Conservation (phyloP, 2,329 filamentous ascomycete genomes). For the Aureobasidium sp. region DNA sequence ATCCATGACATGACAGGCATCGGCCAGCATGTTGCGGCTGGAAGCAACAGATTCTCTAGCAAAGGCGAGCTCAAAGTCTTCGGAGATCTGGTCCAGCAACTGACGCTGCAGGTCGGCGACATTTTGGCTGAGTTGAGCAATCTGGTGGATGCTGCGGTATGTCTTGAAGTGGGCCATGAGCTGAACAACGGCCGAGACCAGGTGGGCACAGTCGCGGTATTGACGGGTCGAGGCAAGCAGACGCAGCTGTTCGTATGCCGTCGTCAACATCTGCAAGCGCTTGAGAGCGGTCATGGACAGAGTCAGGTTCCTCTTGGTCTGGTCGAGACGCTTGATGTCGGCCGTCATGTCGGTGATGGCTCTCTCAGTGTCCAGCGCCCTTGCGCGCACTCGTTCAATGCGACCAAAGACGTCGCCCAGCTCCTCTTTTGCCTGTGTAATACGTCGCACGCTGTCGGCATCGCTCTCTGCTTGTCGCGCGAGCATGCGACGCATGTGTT, state of each 20-base stretch:
- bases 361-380: constrained; percentile 85
- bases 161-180: constrained; percentile 98
- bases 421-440: constrained; percentile 84
- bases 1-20: constrained; percentile 91
- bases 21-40: constrained; percentile 63
- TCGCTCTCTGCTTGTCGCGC: constrained; percentile 74
- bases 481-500: constrained; percentile 65
- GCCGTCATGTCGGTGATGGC: constrained; percentile 98
- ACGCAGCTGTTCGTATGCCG: constrained; percentile 92
- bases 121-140: constrained; percentile 83
- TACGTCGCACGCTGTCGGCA: constrained; percentile 79
- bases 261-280: constrained; percentile 95
- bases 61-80: constrained; percentile 95
- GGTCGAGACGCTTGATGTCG: constrained; percentile 94
- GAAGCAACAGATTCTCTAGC: constrained; percentile 73
- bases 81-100: constrained; percentile 92
- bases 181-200: constrained; percentile 91
- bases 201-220: constrained; percentile 87
- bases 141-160: constrained; percentile 96
- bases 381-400: constrained; percentile 84
- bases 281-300: constrained; percentile 97
- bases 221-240: constrained; percentile 77
- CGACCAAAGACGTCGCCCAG: constrained; percentile 84
- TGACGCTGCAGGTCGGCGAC: constrained; percentile 90
- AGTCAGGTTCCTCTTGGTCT: constrained; percentile 92